Conservation (phyloP, 495 filamentous ascomycete genomes). For the Lophiostoma macrostomum region DNA sequence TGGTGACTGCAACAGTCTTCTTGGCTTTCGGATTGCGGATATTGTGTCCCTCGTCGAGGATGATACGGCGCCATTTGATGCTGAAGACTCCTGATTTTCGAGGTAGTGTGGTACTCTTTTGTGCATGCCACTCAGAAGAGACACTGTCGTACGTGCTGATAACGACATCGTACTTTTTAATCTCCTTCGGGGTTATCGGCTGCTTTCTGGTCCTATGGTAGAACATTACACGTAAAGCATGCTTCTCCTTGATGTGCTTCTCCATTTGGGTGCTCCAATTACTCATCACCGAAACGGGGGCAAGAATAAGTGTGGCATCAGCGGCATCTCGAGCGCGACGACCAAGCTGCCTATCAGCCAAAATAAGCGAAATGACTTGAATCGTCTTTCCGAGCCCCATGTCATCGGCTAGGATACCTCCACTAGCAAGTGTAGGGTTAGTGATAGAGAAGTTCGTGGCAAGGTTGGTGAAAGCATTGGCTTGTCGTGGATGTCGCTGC, state of each 20-base stretch:
- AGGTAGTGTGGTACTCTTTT: conserved; percentile 24
- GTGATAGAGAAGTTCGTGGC: conserved; percentile 68
- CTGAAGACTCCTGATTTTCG: conserved; percentile 53
- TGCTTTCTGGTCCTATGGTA: conserved; percentile 70
- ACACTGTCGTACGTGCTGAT: conserved; percentile 74
- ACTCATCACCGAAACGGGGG: conserved; percentile 85
- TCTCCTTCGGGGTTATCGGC: conserved; percentile 49
- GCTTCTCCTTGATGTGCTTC: conserved; percentile 62
- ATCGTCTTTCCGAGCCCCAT: conserved; percentile 96
- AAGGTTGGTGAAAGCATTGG: conserved; percentile 63
- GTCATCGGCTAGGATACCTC: conserved; percentile 86
- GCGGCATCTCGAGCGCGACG: conserved; percentile 37
- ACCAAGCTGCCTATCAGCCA: conserved; percentile 50
- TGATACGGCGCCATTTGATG: conserved; percentile 70
- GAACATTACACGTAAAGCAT: conserved; percentile 61
- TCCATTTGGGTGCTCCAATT: conserved; percentile 81
- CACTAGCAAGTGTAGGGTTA: conserved; percentile 64
- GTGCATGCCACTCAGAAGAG: conserved; percentile 29
- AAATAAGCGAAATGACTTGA: conserved; percentile 77
- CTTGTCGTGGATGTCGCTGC: conserved; percentile 52
- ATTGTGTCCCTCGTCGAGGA: conserved; percentile 79
- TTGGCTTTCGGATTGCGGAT: conserved; percentile 78
- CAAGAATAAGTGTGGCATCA: conserved; percentile 71
- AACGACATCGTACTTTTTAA: conserved; percentile 66
- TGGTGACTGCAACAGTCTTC: conserved; percentile 62